Base-by-base conservation (phyloP, 495 filamentous ascomycete species). In the Trichoderma asperelloides region DNA sequence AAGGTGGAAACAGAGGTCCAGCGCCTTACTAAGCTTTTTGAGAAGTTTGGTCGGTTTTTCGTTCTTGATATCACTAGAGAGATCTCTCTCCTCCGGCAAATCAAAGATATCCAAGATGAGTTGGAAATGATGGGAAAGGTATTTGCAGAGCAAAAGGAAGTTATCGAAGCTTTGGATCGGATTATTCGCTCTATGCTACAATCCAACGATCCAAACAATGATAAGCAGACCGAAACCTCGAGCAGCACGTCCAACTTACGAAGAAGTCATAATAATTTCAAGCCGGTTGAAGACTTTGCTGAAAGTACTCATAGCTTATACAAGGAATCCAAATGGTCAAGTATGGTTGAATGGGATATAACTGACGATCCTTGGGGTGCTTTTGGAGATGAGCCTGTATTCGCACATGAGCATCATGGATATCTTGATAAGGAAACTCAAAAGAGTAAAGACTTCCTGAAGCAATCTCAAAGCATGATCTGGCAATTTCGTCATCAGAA, bases 91-190 rank as follows among this genome's bases (percentile, higher is more conserved):
- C 18, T 2, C 18, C 9, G 16, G 0, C 62, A 78, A 76, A 70
- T 78, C n/a, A 71, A 75, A 18, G 84, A 85, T 11, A 72, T 87
- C 21, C 47, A 51, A 9, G 47, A 51, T 9, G 47, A 51, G 7
- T 8, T 51, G n/a, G 18, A 7, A 25, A 51, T 25, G 0, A 51
- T 51, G 47, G 21, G 11, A 25, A 51, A 51, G 47, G n/a, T 51
- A 1, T 51, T 51, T 25, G 47, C 18, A 25, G 21, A 51, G 3
- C 47, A 51, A 23, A 21, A 51, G 7, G 47, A 51, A 11, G 5
- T 51, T 25, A 18, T 51, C 18, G 47, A 51, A 51, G 9, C n/a
- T 6, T 1, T 51, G 47, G 47, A 23, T 23, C 47, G n/a, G 2
- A 51, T 51, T 25, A 23, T 51, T 23, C n/a, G 11, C 21, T 9